Conservation (phyloP, 495 filamentous ascomycete species). For the Wilcoxina mikolae region DNA sequence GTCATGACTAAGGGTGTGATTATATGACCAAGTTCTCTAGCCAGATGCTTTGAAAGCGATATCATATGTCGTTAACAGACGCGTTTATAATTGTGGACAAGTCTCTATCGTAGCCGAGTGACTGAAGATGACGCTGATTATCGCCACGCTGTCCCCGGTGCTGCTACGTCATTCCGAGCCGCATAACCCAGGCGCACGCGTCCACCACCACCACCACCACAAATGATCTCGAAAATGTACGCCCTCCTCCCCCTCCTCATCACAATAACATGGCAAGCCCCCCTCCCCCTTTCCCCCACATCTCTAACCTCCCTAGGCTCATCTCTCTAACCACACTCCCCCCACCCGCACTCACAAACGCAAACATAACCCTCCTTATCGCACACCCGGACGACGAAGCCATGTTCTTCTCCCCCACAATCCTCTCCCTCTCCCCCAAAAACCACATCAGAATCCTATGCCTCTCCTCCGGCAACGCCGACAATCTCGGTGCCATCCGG, state of each 20-base stretch:
- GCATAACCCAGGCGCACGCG: too few species aligned
- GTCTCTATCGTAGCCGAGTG: too few species aligned
- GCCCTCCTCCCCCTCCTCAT: slow-evolving; percentile 41
- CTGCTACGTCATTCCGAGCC: too few species aligned
- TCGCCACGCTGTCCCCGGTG: too few species aligned
- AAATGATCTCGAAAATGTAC: too few species aligned
- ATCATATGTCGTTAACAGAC: too few species aligned
- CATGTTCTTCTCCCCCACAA: slow-evolving; percentile 93
- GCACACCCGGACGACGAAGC: slow-evolving; percentile 97
- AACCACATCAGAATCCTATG: slow-evolving; percentile 92
- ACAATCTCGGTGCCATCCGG: slow-evolving; percentile 67
- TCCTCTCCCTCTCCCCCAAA: slow-evolving; percentile 56
- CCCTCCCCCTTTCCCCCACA: slow-evolving; percentile 34
- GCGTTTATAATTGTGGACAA: too few species aligned
- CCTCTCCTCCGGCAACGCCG: slow-evolving; percentile 59
- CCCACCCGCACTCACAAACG: slow-evolving; percentile 43
- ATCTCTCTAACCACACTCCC: slow-evolving; percentile 30
- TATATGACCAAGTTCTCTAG: too few species aligned
- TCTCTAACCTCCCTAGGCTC: not conserved
- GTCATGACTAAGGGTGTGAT: too few species aligned
- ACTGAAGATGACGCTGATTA: too few species aligned
- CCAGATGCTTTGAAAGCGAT: too few species aligned
- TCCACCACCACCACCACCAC: too few species aligned
- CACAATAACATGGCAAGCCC: slow-evolving; percentile 30
- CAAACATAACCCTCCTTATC: slow-evolving; percentile 66